A percentile compares a stretch with the other conserved stretches of the same genome.
These are phyloP conservation scores for Neurospora sp. DNA, from an alignment of 495 filamentous ascomycete genomes.

Conservation along the genomic window DNA sequence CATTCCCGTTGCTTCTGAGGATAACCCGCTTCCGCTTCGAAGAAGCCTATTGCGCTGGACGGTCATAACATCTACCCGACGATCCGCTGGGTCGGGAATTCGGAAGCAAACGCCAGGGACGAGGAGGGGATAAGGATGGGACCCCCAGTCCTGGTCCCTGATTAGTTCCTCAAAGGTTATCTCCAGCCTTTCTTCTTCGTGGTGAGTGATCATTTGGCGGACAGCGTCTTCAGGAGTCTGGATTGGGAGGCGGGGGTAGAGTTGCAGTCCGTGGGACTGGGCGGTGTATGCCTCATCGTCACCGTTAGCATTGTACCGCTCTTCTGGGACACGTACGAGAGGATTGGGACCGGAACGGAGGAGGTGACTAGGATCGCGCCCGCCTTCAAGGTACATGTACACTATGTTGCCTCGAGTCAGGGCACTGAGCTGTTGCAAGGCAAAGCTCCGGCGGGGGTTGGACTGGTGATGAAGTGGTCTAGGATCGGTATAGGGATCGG, in stretches of 20 bases:
- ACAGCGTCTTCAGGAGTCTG: not conserved
- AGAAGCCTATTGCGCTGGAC: not conserved
- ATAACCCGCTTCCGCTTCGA: not conserved
- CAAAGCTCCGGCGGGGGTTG: not conserved
- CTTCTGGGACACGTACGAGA: not conserved
- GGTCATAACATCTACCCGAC: not conserved
- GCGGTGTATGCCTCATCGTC: not conserved
- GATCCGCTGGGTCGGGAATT: not conserved
- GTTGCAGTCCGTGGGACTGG: not conserved
- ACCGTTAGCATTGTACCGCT: not conserved
- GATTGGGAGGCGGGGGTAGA: not conserved
- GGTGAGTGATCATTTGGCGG: not conserved
- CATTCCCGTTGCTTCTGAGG: not conserved
- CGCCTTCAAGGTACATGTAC: not conserved
- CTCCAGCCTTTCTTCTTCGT: not conserved
- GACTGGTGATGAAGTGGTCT: not conserved
- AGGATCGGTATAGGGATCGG: not conserved
- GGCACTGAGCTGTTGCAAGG: not conserved
- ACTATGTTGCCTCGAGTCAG: not conserved
- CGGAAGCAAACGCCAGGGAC: not conserved
- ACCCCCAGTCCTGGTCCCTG: not conserved
- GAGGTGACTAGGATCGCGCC: not conserved
- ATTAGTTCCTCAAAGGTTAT: not conserved
- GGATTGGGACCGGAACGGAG: not conserved
- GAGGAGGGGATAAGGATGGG: not conserved